Percentiles rank a stretch among this genome's conserved stretches.
Evolutionary conservation across 306 rosid species (phyloP).

Genomic region (Castanea crenata): DNA sequence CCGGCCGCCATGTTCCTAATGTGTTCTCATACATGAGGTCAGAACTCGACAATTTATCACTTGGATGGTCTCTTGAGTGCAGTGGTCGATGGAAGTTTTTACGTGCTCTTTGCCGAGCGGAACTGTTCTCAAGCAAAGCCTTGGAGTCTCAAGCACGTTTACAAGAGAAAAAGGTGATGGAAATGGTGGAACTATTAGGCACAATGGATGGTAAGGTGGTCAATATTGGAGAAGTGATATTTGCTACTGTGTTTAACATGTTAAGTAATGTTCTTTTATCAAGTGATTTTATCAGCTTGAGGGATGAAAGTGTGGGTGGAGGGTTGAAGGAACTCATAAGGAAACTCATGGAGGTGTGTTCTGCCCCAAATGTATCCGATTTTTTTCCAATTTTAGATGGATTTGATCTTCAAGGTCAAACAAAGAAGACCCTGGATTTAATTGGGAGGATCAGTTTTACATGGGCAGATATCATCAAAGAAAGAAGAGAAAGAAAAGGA

Average conservation of each 20-base stretch:
- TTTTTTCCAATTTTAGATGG: neutral
- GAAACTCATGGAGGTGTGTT: neutral
- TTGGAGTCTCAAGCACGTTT: neutral
- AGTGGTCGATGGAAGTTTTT: neutral
- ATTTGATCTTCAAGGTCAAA: neutral
- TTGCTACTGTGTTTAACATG: too few relatives aligned
- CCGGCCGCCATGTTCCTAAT: too few relatives aligned
- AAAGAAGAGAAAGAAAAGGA: conserved; percentile 1
- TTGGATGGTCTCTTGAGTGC: conserved; percentile 14
- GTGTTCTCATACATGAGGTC: neutral
- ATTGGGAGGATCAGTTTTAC: neutral
- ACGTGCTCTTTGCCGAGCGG: too few relatives aligned
- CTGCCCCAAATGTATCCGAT: conserved; percentile 2
- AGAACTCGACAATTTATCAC: neutral
- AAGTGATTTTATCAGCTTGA: neutral
- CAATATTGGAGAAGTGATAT: too few relatives aligned
- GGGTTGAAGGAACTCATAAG: neutral
- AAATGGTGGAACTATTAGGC: conserved; percentile 2
- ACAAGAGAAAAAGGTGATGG: conserved; percentile 8
- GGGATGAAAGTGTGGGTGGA: neutral
- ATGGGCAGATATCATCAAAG: neutral
- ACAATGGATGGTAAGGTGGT: too few relatives aligned
- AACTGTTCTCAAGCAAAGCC: too few relatives aligned
- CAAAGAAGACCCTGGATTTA: neutral
- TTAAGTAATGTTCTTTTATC: conserved; percentile 2